phyloP scores from a whole-genome alignment of 106 monocot genomes.

The Dendrobium catenatum region DNA sequence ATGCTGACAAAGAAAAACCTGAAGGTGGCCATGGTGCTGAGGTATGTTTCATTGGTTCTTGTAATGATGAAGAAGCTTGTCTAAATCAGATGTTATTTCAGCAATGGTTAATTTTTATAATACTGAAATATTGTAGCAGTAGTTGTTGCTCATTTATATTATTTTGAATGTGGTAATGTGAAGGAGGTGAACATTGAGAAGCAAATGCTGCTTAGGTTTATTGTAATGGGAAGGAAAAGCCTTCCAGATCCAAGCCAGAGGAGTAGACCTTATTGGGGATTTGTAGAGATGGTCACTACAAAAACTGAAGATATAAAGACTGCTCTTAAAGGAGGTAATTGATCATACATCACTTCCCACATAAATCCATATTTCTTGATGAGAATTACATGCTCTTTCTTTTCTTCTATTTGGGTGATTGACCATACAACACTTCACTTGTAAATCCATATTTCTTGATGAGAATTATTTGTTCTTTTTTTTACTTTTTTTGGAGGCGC shows the following conservation, averaged over 20 bases:
- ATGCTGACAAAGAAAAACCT: background rate
- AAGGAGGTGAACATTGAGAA: conserved; percentile 61
- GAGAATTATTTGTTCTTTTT: too few species aligned
- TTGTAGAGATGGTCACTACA: conserved; percentile 65
- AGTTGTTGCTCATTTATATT: background rate
- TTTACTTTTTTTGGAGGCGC: background rate
- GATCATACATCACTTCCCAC: background rate
- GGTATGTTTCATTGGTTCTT: conserved; percentile 13
- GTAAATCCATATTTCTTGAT: background rate
- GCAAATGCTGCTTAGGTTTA: conserved; percentile 45
- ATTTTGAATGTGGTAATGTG: background rate
- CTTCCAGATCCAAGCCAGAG: conserved; percentile 54
- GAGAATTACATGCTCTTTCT: too few species aligned
- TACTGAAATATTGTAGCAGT: background rate
- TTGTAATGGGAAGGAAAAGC: conserved; percentile 81
- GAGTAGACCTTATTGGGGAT: conserved; percentile 54
- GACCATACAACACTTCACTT: background rate
- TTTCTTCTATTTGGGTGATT: conserved; percentile 14
- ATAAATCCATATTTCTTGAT: background rate
- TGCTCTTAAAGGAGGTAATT: conserved; percentile 50
- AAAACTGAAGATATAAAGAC: conserved; percentile 51
- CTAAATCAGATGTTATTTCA: background rate
- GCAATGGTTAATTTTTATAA: background rate
- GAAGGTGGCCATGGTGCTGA: conserved; percentile 61
- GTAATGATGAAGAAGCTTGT: too few species aligned